phyloP scores from a whole-genome alignment of 495 filamentous ascomycete species.

The Bacidia rubella region DNA sequence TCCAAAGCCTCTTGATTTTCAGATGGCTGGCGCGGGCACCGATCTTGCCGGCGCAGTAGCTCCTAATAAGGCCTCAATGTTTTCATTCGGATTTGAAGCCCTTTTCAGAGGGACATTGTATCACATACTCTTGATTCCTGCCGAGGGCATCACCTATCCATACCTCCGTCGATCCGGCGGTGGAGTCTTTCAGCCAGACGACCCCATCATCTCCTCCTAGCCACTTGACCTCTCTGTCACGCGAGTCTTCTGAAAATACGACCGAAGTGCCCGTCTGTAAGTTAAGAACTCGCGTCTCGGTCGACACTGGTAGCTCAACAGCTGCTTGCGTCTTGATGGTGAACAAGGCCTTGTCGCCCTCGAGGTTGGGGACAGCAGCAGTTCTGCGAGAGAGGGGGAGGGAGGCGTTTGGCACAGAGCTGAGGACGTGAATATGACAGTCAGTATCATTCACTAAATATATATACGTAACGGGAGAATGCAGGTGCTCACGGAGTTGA shows the following conservation, averaged over 20 bases:
- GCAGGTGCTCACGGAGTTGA: neutral
- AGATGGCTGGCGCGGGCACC: conserved; percentile 47
- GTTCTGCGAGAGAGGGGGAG: conserved; percentile 70
- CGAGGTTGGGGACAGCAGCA: conserved; percentile 55
- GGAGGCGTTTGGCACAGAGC: conserved; percentile 36
- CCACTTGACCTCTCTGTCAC: conserved; percentile 59
- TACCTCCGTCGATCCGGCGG: conserved; percentile 50
- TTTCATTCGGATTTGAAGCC: no score
- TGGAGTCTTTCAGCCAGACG: conserved; percentile 47
- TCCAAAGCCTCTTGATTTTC: conserved; percentile 49
- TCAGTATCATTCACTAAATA: neutral
- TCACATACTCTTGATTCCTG: conserved; percentile 33
- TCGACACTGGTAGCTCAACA: conserved; percentile 53
- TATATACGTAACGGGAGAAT: neutral
- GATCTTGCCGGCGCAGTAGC: conserved; percentile 35
- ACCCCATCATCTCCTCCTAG: conserved; percentile 48
- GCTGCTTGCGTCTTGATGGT: conserved; percentile 67
- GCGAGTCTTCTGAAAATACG: conserved; percentile 46
- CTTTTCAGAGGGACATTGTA: neutral
- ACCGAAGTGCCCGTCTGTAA: conserved; percentile 51
- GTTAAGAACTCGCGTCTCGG: conserved; percentile 61
- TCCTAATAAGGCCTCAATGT: conserved; percentile 9
- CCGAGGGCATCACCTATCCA: conserved; percentile 43
- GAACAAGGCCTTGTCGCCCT: conserved; percentile 57
- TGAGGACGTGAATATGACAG: neutral